Conservation (phyloP, 1,284 basidiomycete genomes). For the Cutaneotrichosporon curvatum region DNA sequence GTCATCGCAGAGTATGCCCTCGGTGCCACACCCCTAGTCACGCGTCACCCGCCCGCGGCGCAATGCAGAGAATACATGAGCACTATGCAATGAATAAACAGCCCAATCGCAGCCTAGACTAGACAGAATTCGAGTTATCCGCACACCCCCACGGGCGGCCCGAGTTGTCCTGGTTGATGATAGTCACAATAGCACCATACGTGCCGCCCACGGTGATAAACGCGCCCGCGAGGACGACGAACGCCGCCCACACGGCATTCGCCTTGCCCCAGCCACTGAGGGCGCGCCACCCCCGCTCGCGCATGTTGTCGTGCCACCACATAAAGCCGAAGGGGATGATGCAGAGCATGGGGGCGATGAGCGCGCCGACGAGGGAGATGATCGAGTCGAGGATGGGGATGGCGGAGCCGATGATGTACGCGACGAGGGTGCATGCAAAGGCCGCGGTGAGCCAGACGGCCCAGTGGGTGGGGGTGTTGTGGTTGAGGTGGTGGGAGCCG, state of each 20-base stretch:
- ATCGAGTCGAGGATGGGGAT: conserved; percentile 30
- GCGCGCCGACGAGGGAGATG: conserved; percentile 31
- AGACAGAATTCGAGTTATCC: conserved; percentile 28
- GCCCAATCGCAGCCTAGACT: not conserved
- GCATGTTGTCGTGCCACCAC: conserved; percentile 29
- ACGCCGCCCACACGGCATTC: conserved; percentile 9
- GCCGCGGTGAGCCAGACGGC: conserved; percentile 25
- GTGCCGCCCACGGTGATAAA: conserved; percentile 30
- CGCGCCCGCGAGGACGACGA: conserved; percentile 22
- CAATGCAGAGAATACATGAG: too few relatives aligned
- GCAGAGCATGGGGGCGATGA: conserved; percentile 29
- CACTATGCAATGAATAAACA: too few relatives aligned
- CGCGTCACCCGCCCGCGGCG: too few relatives aligned
- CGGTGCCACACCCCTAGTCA: too few relatives aligned
- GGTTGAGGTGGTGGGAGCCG: conserved; percentile 27
- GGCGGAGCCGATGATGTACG: conserved; percentile 32
- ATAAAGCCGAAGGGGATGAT: conserved; percentile 26
- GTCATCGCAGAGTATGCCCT: too few relatives aligned
- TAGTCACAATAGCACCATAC: conserved; percentile 30
- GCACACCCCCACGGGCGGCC: conserved; percentile 31
- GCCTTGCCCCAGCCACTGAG: conserved; percentile 1
- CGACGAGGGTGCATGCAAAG: conserved; percentile 18
- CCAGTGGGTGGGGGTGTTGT: conserved; percentile 28
- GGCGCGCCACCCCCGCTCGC: not conserved
- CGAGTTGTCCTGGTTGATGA: conserved; percentile 21